Evolutionary conservation across 2,329 filamentous ascomycete species (phyloP), one percentile per base, ranked within the genome.

Genomic region (Cercospora sp.): DNA sequence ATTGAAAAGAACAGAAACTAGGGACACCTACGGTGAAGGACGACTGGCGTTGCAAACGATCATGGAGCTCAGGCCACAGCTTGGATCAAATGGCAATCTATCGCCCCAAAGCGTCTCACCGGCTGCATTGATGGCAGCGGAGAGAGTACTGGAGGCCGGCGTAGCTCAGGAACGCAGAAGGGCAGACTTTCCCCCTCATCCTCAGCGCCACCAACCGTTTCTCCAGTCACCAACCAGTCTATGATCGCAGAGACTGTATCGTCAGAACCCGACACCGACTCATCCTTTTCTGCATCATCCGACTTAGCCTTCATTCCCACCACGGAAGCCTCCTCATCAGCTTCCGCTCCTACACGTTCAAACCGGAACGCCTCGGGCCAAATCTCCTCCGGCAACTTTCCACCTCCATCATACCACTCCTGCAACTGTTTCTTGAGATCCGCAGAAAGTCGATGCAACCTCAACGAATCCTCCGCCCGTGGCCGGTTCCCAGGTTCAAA

Each of bases 351-450:
- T 5, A 16, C 33, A 39, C 33, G 33, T 39, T 39, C 64, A 16
- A 66, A 62, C 3, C 45, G 18, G 13, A 58, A 64, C 8, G 60
- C n/a, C 30, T 60, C 65, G 1, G 65, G 61, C 18, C 53, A 64
- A 5, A 64, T 33, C 4, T 48, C 30, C 6, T 60, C 57, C 5
- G 16, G 23, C 31, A 67, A n/a, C 8, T 3, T 10, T 7, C 58
- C 66, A 3, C 62, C 66, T 2, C 2, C 42, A 5, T 60, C 45
- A 20, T 53, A n/a, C 65, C 60, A 67, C 16, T 31, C 2, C n/a
- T 64, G 57, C 31, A 64, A 36, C 13, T 9, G 23, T 5, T 39
- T 55, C 42, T 65, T 65, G 10, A 57, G 33, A 3, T 48, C 42
- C 20, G 33, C 53, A 5, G 66, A 68, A 9, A 65, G 8, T 3